These are phyloP conservation scores for Globisporangium lucens DNA, from an alignment of 352 stramenopile genomes.

Conservation along the genomic window DNA sequence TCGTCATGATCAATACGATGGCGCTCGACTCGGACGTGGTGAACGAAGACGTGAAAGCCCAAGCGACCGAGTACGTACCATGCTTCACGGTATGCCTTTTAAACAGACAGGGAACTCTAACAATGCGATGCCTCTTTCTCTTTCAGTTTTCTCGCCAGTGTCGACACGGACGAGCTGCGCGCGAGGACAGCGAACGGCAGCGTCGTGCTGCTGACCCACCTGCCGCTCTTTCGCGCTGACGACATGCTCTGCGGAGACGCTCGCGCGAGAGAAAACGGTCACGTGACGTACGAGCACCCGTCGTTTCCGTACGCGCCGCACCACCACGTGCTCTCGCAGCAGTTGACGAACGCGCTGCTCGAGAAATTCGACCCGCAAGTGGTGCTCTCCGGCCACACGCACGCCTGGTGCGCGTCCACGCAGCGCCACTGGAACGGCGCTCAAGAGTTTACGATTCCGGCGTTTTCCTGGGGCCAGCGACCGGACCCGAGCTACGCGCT, in stretches of 20 bases:
- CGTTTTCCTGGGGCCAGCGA: slow-evolving; percentile 80
- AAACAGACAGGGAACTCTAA: not conserved
- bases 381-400: slow-evolving; percentile 73
- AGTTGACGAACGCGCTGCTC: slow-evolving; percentile 52
- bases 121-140: not conserved
- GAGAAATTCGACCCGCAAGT: slow-evolving; percentile 40
- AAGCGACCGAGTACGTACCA: slow-evolving; percentile 44
- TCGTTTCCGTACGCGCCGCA: slow-evolving; percentile 57
- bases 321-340: slow-evolving; percentile 65
- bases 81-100: not conserved
- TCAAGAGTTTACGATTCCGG: slow-evolving; percentile 61
- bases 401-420: slow-evolving; percentile 57
- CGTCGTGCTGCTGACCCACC: slow-evolving; percentile 55
- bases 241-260: slow-evolving; percentile 54
- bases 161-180: slow-evolving; percentile 30
- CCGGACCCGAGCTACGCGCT: slow-evolving; percentile 74
- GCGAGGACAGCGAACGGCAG: slow-evolving; percentile 22
- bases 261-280: slow-evolving; percentile 45
- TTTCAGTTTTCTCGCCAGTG: slow-evolving; percentile 41
- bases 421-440: slow-evolving; percentile 24
- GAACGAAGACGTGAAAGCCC: slow-evolving; percentile 39
- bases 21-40: slow-evolving; percentile 60
- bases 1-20: slow-evolving; percentile 79
- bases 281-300: slow-evolving; percentile 79
- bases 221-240: slow-evolving; percentile 56